Evolutionary conservation across 2,329 filamentous ascomycete species (phyloP).

Genomic region (Metarhizium rileyi): DNA sequence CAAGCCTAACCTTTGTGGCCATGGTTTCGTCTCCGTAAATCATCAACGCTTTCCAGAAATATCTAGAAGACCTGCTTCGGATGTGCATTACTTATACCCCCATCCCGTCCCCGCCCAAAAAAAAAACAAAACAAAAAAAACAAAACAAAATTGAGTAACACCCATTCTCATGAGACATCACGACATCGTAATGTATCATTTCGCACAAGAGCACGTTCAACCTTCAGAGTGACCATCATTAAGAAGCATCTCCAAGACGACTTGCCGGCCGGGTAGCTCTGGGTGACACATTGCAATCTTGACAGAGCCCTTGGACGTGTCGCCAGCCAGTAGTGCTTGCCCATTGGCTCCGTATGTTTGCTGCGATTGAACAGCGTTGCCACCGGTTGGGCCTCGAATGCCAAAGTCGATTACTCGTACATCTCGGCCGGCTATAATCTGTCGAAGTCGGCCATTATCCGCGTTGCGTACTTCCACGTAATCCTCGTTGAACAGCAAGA

Average conservation of each 20-base stretch:
- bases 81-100: not conserved
- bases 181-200: not conserved
- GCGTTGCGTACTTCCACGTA: slow-evolving; percentile 97
- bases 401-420: slow-evolving; percentile 87
- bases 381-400: slow-evolving; percentile 50
- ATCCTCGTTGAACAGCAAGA: slow-evolving; percentile 88
- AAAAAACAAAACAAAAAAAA: no score
- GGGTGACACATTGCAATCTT: slow-evolving; percentile 96
- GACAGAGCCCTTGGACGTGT: slow-evolving; percentile 60
- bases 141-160: no score
- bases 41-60: not conserved
- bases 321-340: slow-evolving; percentile 25
- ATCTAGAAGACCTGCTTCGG: not conserved
- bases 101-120: no score
- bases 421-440: slow-evolving; percentile 88
- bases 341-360: slow-evolving; percentile 24
- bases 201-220: not conserved
- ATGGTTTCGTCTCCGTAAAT: not conserved
- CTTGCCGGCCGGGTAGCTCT: slow-evolving; percentile 70
- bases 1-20: not conserved
- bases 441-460: slow-evolving; percentile 83
- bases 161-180: not conserved
- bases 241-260: slow-evolving; percentile 84
- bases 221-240: slow-evolving; percentile 68
- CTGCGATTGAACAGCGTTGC: slow-evolving; percentile 27